phyloP scores from a whole-genome alignment of 768 basidiomycete species.

The Boletus reticuloceps region DNA sequence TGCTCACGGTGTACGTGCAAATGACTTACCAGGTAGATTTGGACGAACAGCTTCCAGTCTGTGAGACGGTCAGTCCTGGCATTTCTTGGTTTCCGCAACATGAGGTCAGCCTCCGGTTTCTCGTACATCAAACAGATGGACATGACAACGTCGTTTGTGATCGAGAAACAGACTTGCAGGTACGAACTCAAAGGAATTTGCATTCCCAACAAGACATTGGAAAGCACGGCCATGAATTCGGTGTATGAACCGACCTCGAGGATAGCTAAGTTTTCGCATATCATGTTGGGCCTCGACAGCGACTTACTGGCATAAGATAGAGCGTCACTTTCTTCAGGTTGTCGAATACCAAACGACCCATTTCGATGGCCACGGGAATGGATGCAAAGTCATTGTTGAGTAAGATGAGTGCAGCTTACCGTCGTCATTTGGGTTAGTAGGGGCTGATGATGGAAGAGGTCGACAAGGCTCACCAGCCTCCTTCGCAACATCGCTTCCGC shows the following conservation, averaged over 20 bases:
- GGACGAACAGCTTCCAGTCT: constrained; percentile 47
- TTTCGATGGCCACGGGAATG: constrained; percentile 55
- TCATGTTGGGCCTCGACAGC: not conserved
- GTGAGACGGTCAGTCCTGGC: constrained; percentile 49
- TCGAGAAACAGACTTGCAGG: constrained; percentile 55
- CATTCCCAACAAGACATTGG: constrained; percentile 57
- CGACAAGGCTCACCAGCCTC: constrained; percentile 43
- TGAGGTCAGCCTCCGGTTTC: constrained; percentile 49
- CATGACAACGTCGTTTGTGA: constrained; percentile 51
- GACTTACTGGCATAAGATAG: constrained; percentile 43
- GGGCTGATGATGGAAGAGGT: not conserved
- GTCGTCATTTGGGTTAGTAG: not conserved
- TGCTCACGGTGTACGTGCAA: not conserved
- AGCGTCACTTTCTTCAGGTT: constrained; percentile 53
- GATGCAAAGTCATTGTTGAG: constrained; percentile 59
- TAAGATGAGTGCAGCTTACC: constrained; percentile 44
- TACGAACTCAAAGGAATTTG: constrained; percentile 55
- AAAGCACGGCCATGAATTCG: constrained; percentile 54
- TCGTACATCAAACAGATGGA: constrained; percentile 52
- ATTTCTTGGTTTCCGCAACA: constrained; percentile 48
- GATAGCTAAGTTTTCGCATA: not conserved
- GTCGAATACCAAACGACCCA: constrained; percentile 58
- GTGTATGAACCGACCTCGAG: constrained; percentile 53
- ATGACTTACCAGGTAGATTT: constrained; percentile 43
- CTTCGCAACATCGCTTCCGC: constrained; percentile 51